Percentiles rank a stretch among this genome's conserved stretches.
Conservation (phyloP, 306 rosid genomes). For the Cucurbita moschata region DNA sequence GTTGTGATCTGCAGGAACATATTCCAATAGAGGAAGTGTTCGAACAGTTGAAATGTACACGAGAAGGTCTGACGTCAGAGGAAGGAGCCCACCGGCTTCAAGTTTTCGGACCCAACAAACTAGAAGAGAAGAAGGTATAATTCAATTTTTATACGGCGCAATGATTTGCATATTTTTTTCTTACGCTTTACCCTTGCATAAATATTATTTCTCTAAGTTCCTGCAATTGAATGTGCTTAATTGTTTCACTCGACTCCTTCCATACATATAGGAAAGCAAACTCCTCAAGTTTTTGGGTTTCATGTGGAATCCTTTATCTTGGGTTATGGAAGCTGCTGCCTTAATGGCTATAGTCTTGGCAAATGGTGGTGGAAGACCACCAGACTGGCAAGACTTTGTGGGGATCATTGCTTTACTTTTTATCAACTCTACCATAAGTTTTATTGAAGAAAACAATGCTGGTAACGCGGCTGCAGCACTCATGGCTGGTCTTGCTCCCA, state of each 20-base stretch:
- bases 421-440: conserved; percentile 91
- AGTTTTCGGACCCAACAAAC: conserved; percentile 94
- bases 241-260: background rate
- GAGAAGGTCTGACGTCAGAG: conserved; percentile 60
- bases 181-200: background rate
- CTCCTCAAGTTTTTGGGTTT: conserved; percentile 78
- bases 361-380: conserved; percentile 76
- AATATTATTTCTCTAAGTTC: background rate
- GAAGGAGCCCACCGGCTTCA: conserved; percentile 84
- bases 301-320: conserved; percentile 99
- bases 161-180: background rate
- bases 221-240: background rate
- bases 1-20: conserved; percentile 42
- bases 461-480: conserved; percentile 99
- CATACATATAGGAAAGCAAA: conserved; percentile 65
- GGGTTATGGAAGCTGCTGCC: conserved; percentile 99
- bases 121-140: conserved; percentile 83
- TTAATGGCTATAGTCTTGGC: conserved; percentile 95
- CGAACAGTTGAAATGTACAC: conserved; percentile 82
- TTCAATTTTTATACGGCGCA: background rate
- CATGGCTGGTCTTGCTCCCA: conserved; percentile 99
- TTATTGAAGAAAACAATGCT: conserved; percentile 92
- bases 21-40: conserved; percentile 96
- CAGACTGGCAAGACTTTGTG: conserved; percentile 97
- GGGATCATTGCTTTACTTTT: conserved; percentile 64